Evolutionary conservation across 2,329 filamentous ascomycete genomes (phyloP).

Genomic region (Conoideocrella luteorostrata): DNA sequence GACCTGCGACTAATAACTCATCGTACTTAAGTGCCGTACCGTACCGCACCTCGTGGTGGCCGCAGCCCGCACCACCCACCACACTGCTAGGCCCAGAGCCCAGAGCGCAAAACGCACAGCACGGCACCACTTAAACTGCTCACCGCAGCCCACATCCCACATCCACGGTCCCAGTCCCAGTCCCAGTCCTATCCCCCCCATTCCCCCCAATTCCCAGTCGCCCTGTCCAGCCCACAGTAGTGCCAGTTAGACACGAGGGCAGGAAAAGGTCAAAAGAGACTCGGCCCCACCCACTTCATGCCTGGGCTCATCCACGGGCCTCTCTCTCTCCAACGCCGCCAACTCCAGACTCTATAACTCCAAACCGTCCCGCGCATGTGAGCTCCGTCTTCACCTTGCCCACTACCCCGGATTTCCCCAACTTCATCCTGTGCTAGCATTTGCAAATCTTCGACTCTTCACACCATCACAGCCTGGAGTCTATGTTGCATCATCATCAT

Average conservation of each 20-base stretch:
- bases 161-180: neutral
- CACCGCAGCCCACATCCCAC: no score
- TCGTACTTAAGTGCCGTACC: no score
- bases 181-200: neutral
- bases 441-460: neutral
- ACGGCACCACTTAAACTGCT: no score
- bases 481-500: neutral
- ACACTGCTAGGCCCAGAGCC: neutral
- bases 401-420: conserved; percentile 17
- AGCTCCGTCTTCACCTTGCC: conserved; percentile 9
- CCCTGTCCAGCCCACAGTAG: no score
- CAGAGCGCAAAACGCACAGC: neutral
- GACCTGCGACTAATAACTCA: no score
- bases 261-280: conserved; percentile 1
- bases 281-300: conserved; percentile 2
- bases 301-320: neutral
- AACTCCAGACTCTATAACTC: conserved; percentile 3
- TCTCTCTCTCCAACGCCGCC: neutral
- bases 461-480: neutral
- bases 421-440: conserved; percentile 12
- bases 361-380: conserved; percentile 7
- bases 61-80: neutral
- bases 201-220: no score
- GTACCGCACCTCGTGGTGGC: no score
- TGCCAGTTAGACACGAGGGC: neutral